These are phyloP conservation scores for Yamadazyma spencermartinsiae DNA, from an alignment of 1,139 yeast genomes.

Conservation along the genomic window DNA sequence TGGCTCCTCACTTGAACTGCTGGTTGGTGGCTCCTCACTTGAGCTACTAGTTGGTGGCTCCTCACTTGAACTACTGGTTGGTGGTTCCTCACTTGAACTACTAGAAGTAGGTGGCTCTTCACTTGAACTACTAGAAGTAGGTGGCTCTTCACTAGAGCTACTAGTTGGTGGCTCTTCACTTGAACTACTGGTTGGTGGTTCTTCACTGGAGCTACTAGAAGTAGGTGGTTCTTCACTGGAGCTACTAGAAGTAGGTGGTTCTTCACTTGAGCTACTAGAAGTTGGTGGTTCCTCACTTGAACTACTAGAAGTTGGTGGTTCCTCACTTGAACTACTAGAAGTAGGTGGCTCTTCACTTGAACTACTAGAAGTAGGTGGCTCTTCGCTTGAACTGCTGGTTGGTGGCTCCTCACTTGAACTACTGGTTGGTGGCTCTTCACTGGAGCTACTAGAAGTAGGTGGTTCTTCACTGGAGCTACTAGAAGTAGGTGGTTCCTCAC, in stretches of 20 bases:
- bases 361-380: background rate
- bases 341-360: background rate
- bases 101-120: conserved; percentile 2
- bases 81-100: conserved; percentile 1
- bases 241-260: background rate
- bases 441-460: background rate
- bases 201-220: conserved; percentile 1
- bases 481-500: conserved; percentile 4
- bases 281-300: background rate
- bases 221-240: background rate
- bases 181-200: background rate
- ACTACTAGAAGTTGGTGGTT: background rate
- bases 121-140: conserved; percentile 2
- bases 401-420: background rate
- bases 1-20: background rate
- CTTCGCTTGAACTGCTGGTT: background rate
- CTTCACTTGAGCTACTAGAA: background rate
- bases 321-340: background rate
- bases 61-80: conserved; percentile 1
- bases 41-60: background rate
- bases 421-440: background rate
- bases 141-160: background rate
- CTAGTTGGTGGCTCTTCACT: background rate
- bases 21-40: background rate
- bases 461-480: conserved; percentile 2